Conservation (phyloP, 768 basidiomycete species). For the Amanita fuliginea region DNA sequence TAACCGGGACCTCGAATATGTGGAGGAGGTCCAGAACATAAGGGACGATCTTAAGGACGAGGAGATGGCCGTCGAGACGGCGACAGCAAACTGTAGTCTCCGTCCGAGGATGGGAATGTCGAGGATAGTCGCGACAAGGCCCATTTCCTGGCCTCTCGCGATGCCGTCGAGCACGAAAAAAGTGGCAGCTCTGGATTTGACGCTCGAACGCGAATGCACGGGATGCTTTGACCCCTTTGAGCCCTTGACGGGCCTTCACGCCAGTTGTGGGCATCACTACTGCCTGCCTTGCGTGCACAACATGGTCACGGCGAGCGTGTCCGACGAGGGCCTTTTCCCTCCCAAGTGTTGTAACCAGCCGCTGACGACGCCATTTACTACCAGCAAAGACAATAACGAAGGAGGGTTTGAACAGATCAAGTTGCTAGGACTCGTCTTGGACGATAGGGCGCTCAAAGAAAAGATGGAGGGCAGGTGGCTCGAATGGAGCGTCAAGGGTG, state of each 20-base stretch:
- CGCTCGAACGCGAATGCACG: constrained; percentile 23
- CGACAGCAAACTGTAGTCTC: background rate
- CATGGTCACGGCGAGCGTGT: constrained; percentile 30
- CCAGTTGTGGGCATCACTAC: constrained; percentile 36
- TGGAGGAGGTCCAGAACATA: background rate
- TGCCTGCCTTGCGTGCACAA: constrained; percentile 30
- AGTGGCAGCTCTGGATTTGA: constrained; percentile 3
- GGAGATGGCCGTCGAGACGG: background rate
- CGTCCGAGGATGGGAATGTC: background rate
- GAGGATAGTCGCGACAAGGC: background rate
- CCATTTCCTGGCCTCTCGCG: background rate
- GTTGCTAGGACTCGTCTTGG: background rate
- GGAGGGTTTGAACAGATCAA: background rate
- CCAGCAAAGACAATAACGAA: no score
- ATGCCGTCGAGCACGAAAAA: background rate
- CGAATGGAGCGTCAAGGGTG: background rate
- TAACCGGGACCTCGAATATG: background rate
- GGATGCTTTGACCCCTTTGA: constrained; percentile 27
- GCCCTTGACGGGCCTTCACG: constrained; percentile 16
- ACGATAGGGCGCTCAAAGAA: background rate
- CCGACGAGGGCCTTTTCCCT: constrained; percentile 42
- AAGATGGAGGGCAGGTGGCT: background rate
- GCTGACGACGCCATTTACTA: background rate
- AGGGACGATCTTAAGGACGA: background rate
- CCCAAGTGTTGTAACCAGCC: constrained; percentile 32